Evolutionary conservation across 2,329 filamentous ascomycete genomes (phyloP).

Genomic region (Atkinsonella texensis): DNA sequence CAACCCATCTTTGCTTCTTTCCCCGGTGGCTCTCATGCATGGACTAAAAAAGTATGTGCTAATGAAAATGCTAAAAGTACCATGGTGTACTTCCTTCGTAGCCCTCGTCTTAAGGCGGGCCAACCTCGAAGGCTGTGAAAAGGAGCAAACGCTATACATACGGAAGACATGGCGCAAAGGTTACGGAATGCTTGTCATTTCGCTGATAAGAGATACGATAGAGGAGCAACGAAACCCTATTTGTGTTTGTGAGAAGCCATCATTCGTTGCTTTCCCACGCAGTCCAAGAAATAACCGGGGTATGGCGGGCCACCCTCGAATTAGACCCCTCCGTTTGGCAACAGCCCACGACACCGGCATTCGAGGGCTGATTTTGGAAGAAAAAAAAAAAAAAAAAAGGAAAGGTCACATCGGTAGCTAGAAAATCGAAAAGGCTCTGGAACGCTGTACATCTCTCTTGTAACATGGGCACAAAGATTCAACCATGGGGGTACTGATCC

Average conservation of each 20-base stretch:
- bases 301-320: too few species aligned
- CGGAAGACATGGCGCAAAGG: neutral
- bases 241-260: neutral
- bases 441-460: too few species aligned
- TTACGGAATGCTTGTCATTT: neutral
- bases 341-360: too few species aligned
- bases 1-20: neutral
- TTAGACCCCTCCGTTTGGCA: too few species aligned
- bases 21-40: neutral
- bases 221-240: neutral
- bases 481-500: too few species aligned
- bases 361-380: too few species aligned
- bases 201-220: neutral
- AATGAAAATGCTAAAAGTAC: neutral
- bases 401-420: too few species aligned
- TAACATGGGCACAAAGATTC: too few species aligned
- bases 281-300: too few species aligned
- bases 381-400: too few species aligned
- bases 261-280: neutral
- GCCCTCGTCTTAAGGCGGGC: too few species aligned
- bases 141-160: neutral
- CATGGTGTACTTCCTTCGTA: neutral
- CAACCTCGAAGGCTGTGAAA: neutral
- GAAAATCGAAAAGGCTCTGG: too few species aligned
- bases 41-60: neutral